Conservation (phyloP, 306 rosid genomes). For the Dalbergia oliveri region DNA sequence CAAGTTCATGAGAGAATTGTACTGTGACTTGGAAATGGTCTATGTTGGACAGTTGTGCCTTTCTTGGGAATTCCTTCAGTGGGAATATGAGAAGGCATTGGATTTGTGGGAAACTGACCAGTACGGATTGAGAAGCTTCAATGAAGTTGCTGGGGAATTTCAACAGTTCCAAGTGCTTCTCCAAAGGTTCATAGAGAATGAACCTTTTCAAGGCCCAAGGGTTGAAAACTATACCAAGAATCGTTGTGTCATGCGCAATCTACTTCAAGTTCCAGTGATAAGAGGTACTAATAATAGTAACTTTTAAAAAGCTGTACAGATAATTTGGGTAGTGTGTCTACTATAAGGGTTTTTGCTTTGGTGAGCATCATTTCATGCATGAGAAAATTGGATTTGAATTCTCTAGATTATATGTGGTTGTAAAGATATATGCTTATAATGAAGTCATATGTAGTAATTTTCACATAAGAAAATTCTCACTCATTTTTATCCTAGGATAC, state of each 20-base stretch:
- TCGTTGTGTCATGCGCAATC: slow-evolving; percentile 66
- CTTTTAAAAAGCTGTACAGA: background rate
- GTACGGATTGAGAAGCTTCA: slow-evolving; percentile 54
- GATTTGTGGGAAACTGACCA: slow-evolving; percentile 69
- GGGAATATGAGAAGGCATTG: slow-evolving; percentile 77
- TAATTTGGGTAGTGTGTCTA: too few species aligned
- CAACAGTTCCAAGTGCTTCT: slow-evolving; percentile 86
- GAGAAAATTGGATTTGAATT: background rate
- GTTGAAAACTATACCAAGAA: slow-evolving; percentile 73
- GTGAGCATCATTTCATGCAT: too few species aligned
- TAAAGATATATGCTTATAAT: too few species aligned
- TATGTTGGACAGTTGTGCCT: slow-evolving; percentile 95
- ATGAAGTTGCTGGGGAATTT: slow-evolving; percentile 82
- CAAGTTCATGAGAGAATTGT: slow-evolving; percentile 59
- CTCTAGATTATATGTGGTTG: background rate
- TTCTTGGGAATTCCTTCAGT: slow-evolving; percentile 90
- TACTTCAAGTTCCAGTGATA: slow-evolving; percentile 85
- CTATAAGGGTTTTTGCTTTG: too few species aligned
- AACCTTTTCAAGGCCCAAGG: slow-evolving; percentile 77
- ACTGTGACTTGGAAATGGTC: slow-evolving; percentile 76
- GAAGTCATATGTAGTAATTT: too few species aligned
- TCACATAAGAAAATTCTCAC: too few species aligned
- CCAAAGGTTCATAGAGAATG: slow-evolving; percentile 85
- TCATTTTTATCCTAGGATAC: too few species aligned
- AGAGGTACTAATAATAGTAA: slow-evolving; percentile 54